A percentile compares a stretch with the other conserved stretches of the same genome.
Evolutionary conservation across 139 green algal genomes (phyloP).

Genomic region (Chlamydomonas asymmetrica): DNA sequence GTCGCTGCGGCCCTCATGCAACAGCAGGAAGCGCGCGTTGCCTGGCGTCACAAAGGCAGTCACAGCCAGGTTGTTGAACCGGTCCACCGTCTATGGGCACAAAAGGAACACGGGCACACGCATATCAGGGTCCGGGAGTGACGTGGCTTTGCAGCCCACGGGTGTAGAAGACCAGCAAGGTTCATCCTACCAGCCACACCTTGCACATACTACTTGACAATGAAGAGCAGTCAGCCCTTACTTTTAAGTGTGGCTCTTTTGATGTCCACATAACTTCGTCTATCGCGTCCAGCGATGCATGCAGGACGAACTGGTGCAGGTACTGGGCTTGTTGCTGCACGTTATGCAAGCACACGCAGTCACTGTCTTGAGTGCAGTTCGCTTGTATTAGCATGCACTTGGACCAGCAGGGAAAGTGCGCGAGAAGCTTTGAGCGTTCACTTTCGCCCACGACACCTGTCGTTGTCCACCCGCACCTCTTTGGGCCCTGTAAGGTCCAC

Average conservation of each 20-base stretch:
- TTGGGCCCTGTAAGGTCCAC: slow-evolving; percentile 67
- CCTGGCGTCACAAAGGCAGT: slow-evolving; percentile 80
- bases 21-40: slow-evolving; percentile 83
- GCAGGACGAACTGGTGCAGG: slow-evolving; percentile 96
- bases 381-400: too few relatives aligned
- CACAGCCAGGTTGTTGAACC: slow-evolving; percentile 91
- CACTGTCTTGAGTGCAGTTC: too few relatives aligned
- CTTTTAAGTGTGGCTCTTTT: slow-evolving; percentile 79
- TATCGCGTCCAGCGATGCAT: slow-evolving; percentile 90
- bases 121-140: too few relatives aligned
- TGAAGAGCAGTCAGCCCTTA: not conserved
- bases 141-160: too few relatives aligned
- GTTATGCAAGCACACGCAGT: not conserved
- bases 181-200: too few relatives aligned
- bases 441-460: too few relatives aligned
- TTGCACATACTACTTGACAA: too few relatives aligned
- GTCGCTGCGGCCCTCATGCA: slow-evolving; percentile 82
- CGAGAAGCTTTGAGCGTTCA: too few relatives aligned
- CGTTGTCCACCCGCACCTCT: slow-evolving; percentile 46
- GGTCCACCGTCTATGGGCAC: too few relatives aligned
- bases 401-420: too few relatives aligned
- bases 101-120: too few relatives aligned
- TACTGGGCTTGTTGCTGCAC: slow-evolving; percentile 86
- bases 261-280: slow-evolving; percentile 88
- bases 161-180: too few relatives aligned